Percentiles rank a stretch among this genome's conserved stretches.
Conservation (phyloP, 2,329 filamentous ascomycete genomes). For the Orbilia brochopaga region DNA sequence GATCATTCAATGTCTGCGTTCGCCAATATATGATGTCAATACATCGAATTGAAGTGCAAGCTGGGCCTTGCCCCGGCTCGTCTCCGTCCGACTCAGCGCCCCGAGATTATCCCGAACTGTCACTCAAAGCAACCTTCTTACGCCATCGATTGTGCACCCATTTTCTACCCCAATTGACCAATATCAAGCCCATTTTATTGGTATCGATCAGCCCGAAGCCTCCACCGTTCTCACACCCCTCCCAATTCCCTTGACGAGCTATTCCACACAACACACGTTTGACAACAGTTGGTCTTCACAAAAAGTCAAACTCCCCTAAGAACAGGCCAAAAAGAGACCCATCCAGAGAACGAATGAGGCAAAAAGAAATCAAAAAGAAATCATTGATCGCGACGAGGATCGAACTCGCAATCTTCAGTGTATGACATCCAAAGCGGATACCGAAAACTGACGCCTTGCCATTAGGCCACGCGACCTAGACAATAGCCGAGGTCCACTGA, state of each 20-base stretch:
- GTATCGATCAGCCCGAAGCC: not conserved
- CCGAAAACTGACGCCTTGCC: slow-evolving; percentile 52
- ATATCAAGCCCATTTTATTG: no score
- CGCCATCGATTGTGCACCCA: no score
- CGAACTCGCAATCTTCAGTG: slow-evolving; percentile 52
- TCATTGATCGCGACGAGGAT: slow-evolving; percentile 50
- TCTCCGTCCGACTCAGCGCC: not conserved
- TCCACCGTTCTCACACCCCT: no score
- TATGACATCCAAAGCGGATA: slow-evolving; percentile 34
- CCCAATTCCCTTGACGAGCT: no score
- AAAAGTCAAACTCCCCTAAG: no score
- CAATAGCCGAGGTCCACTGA: not conserved
- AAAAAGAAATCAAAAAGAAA: slow-evolving; percentile 37
- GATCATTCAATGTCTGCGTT: no score
- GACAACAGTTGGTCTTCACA: no score
- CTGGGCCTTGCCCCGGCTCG: not conserved
- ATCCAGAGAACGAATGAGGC: not conserved
- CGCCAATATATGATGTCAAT: no score
- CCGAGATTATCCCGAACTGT: no score
- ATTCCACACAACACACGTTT: slow-evolving; percentile 47
- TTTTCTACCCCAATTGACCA: no score
- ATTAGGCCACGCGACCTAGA: slow-evolving; percentile 49
- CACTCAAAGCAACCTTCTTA: no score
- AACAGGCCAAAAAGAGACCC: not conserved
- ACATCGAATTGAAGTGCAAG: no score